Percentiles rank a stretch among this genome's conserved stretches.
phyloP scores from a whole-genome alignment of 2,329 filamentous ascomycete genomes.

The Trichoderma harzianum region DNA sequence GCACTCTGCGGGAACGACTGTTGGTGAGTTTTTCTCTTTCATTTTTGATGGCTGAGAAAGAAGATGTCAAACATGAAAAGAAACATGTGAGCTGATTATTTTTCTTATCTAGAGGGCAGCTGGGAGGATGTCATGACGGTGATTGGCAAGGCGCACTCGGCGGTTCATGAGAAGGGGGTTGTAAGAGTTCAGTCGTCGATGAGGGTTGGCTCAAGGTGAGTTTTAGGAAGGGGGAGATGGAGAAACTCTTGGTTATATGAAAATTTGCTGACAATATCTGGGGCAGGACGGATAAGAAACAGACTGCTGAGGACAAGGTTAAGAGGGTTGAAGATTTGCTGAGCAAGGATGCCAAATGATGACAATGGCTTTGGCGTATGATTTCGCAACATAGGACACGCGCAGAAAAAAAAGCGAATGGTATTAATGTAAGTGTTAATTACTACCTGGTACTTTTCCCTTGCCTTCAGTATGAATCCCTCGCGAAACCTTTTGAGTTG shows the following conservation, averaged over 20 bases:
- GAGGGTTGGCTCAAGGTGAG: conserved; percentile 72
- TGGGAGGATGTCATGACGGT: conserved; percentile 86
- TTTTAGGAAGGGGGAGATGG: conserved; percentile 16
- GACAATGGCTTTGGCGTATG: not conserved
- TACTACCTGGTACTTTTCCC: not conserved
- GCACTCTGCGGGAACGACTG: conserved; percentile 91
- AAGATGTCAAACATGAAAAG: not conserved
- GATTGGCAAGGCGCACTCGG: conserved; percentile 79
- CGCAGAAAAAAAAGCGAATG: not conserved
- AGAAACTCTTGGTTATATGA: not conserved
- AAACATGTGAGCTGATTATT: not conserved
- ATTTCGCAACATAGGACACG: not conserved
- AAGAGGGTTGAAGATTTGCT: conserved; percentile 54
- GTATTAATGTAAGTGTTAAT: not conserved
- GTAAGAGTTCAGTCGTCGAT: conserved; percentile 86
- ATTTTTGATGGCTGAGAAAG: not conserved
- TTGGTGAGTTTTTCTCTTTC: conserved; percentile 55
- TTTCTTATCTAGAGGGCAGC: conserved; percentile 64
- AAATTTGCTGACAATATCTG: not conserved
- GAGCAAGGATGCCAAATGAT: conserved; percentile 22
- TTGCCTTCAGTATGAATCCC: not conserved
- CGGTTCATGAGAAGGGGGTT: conserved; percentile 74
- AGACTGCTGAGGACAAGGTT: conserved; percentile 79
- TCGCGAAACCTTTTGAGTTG: not conserved
- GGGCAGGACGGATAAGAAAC: conserved; percentile 75